Conservation (phyloP, 2,329 filamentous ascomycete species). For the Fusarium sp. region DNA sequence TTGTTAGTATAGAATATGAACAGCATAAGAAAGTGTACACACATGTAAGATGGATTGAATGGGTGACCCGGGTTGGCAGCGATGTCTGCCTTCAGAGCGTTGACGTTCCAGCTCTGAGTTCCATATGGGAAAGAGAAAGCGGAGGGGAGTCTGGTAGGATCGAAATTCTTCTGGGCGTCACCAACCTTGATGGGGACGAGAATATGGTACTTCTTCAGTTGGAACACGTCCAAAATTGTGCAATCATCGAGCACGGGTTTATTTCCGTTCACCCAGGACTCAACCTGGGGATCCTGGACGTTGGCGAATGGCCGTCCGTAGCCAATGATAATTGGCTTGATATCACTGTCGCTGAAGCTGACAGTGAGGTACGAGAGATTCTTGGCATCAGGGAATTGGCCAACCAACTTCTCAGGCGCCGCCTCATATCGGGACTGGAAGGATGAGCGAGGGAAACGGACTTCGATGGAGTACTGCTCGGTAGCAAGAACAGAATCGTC, state of each 20-base stretch:
- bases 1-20: no score
- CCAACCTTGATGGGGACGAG: not conserved
- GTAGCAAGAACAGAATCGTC: not conserved
- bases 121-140: not conserved
- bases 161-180: not conserved
- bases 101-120: not conserved
- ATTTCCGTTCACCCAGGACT: slow-evolving; percentile 17
- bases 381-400: not conserved
- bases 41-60: slow-evolving; percentile 3
- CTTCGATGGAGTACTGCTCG: not conserved
- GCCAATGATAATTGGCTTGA: not conserved
- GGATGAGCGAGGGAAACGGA: not conserved
- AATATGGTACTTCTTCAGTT: not conserved
- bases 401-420: not conserved
- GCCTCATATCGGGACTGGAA: not conserved
- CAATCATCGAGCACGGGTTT: not conserved
- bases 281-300: not conserved
- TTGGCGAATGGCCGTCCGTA: slow-evolving; percentile 19
- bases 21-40: accelerated
- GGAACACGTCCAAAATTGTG: not conserved
- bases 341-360: not conserved
- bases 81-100: not conserved
- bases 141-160: not conserved
- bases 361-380: not conserved
- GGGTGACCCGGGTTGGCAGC: not conserved